Evolutionary conservation across 225 moss, liverwort and hornwort species (phyloP).

Genomic region (Ulota crispa): DNA sequence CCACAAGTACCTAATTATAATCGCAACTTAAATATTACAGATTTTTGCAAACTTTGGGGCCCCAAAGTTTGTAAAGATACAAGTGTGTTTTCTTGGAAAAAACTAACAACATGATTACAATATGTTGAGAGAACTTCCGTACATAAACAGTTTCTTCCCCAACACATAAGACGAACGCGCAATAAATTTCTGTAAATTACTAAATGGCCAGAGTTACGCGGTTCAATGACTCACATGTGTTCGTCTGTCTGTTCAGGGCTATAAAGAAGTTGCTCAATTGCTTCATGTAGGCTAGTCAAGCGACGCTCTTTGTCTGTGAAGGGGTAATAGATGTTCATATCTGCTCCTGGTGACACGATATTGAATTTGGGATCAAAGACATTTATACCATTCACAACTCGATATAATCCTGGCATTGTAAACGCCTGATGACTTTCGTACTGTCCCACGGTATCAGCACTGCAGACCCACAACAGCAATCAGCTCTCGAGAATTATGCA

Average conservation of each 20-base stretch:
- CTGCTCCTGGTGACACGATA: conserved; percentile 83
- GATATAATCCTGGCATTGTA: conserved; percentile 75
- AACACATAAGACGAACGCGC: neutral
- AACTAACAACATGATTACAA: neutral
- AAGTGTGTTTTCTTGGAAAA: neutral
- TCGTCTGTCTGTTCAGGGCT: conserved; percentile 63
- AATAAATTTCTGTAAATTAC: neutral
- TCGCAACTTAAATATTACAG: neutral
- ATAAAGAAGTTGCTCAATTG: conserved; percentile 67
- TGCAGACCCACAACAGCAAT: conserved; percentile 32
- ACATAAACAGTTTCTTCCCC: neutral
- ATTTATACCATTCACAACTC: conserved; percentile 75
- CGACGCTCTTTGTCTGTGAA: conserved; percentile 58
- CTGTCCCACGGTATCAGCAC: conserved; percentile 73
- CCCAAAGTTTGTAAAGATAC: neutral
- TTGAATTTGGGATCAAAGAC: conserved; percentile 88
- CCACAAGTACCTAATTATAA: neutral
- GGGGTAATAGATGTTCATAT: conserved; percentile 72
- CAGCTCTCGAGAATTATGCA: neutral
- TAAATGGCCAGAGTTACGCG: neutral
- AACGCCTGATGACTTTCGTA: conserved; percentile 79
- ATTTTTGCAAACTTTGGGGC: neutral
- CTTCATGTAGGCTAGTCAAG: conserved; percentile 59
- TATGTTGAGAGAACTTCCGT: neutral
- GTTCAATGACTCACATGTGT: conserved; percentile 51